Evolutionary conservation across 179 eudicot species (phyloP), one percentile per base, ranked within the genome.

Genomic region (Vitellaria paradoxa): DNA sequence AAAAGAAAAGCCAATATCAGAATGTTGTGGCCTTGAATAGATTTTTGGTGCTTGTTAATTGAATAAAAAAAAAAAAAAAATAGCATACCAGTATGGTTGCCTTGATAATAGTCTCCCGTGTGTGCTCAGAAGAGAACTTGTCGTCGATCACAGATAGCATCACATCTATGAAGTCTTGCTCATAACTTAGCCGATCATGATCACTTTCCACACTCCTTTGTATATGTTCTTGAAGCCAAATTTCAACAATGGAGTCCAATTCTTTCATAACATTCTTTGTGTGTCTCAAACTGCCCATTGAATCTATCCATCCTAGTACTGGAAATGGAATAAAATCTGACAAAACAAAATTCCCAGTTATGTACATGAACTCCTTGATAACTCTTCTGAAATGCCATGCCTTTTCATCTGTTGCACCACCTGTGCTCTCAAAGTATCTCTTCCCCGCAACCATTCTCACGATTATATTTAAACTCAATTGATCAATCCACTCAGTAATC

Each of bases 301-400:
- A 26, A 56, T 83, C 86, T 50, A 83, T 40, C 83, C 81, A 83
- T 21, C 42, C 65, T 1, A 83, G 24, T 10, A 78, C 45, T 8
- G 80, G 73, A 14, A 83, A 21, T 10, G 83, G 86, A 69, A 83
- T 60, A 18, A 63, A n/a, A 56, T 83, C 84, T 11, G 86, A 74
- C 61, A 80, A n/a, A 1, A 60, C 71, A 37, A 53, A 37, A 6
- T 4, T 17, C 56, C 81, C 83, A 17, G 40, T 52, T 1, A 68
- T 53, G 17, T 60, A 55, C 81, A 69, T 74, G 46, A 75, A 75
- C 10, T 83, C 79, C 72, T 68, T 83, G 13, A 83, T 50, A 10
- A 75, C 77, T 26, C 72, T 73, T 40, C 77, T 68, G 56, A 83
- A 61, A 14, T 68, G 55, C 49, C 30, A 1, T 3, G 59, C 81